A percentile compares a stretch with the other conserved stretches of the same genome.
phyloP scores from a whole-genome alignment of 2,329 filamentous ascomycete genomes.

The Mariannaea elegans region DNA sequence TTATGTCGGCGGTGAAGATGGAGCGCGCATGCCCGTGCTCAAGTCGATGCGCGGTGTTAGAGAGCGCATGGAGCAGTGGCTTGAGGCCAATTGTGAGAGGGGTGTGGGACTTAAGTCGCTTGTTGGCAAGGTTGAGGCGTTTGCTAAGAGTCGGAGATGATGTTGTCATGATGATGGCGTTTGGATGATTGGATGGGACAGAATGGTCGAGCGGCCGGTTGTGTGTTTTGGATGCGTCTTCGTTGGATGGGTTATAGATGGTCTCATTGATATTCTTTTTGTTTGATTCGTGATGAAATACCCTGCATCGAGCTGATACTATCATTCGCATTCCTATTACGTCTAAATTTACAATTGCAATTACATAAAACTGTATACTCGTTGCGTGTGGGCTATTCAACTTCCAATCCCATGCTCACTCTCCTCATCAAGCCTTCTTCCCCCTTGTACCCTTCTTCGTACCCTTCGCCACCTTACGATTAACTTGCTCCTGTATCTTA shows the following conservation, averaged over 20 bases:
- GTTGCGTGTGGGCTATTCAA: too few relatives aligned
- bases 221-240: too few relatives aligned
- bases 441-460: constrained; percentile 45
- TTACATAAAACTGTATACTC: too few relatives aligned
- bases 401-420: constrained; percentile 41
- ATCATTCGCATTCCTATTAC: constrained; percentile 1
- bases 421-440: constrained; percentile 44
- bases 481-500: constrained; percentile 80
- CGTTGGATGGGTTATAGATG: not conserved
- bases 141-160: constrained; percentile 49
- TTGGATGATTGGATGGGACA: constrained; percentile 7
- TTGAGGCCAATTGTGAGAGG: constrained; percentile 83
- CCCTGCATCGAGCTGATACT: not conserved
- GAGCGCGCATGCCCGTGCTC: constrained; percentile 74
- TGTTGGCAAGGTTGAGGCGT: constrained; percentile 70
- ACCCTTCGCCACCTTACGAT: constrained; percentile 74
- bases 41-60: constrained; percentile 74
- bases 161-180: constrained; percentile 22
- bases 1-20: constrained; percentile 72
- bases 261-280: not conserved
- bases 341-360: not conserved
- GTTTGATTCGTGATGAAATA: constrained; percentile 19
- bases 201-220: too few relatives aligned
- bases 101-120: constrained; percentile 77
- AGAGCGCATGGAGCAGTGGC: constrained; percentile 84